Base-by-base conservation (phyloP, 192 early-diverging fungal species). In the Podila horticola region DNA sequence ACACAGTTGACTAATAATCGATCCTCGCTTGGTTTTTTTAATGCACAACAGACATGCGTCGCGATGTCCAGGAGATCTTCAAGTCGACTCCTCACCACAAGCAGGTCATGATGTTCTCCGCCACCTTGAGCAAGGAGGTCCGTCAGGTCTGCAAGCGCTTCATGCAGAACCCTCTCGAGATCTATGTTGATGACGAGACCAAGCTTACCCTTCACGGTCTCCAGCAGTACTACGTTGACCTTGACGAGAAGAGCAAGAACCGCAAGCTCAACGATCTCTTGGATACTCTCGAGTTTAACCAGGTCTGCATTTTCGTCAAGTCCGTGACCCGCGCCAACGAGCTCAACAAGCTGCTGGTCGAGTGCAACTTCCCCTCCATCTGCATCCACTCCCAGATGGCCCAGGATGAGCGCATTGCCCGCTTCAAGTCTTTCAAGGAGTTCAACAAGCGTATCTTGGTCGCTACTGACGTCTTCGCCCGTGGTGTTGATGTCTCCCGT, bases 71-170 rank as follows among this genome's bases (percentile, higher is more conserved):
- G 81, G 95, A 97, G 30, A 98, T 99, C 64, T 99, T 99, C 93
- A 86, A 91, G 33, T 86, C 93, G 19, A 98, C 96, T 3, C 96
- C 96, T 29, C 96, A 96, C 87, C 92, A 93, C 87, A 99, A 99
- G 90, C 97, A 99, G 84, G 97, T 99, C 55, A 95, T 99, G 92
- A 99, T 99, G 97, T 99, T 96, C 86, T 94, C 92, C 58, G 97
- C 97, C 8, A 99, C 97, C 34, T 85, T 99, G 63, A 91, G 88
- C 88, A 96, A 97, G 88, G 97, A 98, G 66, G 93, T 95, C 67
- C 92, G 95, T 30, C 92, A 92, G 0, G 89, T 98, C 34, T 97
- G 96, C 95, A 96, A 97, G 72, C 96, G 96, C 87, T 99, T 99
- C 74, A 99, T 99, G 97, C 94, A 96, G 72, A 92, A 94, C 75